Conservation (phyloP, 2,329 filamentous ascomycete genomes). For the Diplodia corticola region DNA sequence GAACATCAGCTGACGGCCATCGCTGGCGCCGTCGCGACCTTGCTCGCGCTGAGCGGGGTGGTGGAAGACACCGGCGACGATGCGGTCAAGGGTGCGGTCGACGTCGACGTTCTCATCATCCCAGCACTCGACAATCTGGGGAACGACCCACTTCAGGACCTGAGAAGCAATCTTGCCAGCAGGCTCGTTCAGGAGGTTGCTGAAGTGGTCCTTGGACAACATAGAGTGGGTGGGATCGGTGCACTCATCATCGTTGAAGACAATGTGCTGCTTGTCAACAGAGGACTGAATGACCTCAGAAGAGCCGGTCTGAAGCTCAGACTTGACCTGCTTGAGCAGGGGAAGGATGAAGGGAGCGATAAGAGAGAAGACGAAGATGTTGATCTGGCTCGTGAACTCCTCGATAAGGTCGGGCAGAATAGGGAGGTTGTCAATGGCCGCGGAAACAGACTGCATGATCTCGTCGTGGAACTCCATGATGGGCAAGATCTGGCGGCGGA, state of each 20-base stretch:
- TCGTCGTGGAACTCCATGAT: slow-evolving; percentile 90
- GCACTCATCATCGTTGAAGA: slow-evolving; percentile 76
- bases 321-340: slow-evolving; percentile 82
- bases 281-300: slow-evolving; percentile 85
- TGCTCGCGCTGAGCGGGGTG: slow-evolving; percentile 76
- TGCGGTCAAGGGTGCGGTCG: slow-evolving; percentile 69
- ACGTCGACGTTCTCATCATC: slow-evolving; percentile 74
- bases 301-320: slow-evolving; percentile 81
- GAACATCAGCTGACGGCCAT: slow-evolving; percentile 78
- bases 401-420: slow-evolving; percentile 82
- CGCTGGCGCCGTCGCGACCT: slow-evolving; percentile 68
- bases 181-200: slow-evolving; percentile 83
- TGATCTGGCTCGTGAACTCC: slow-evolving; percentile 83
- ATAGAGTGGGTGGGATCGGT: slow-evolving; percentile 91
- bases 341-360: slow-evolving; percentile 86
- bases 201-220: slow-evolving; percentile 95
- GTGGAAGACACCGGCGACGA: slow-evolving; percentile 81
- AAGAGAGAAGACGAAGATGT: slow-evolving; percentile 86
- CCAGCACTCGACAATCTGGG: slow-evolving; percentile 84
- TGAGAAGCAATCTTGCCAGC: slow-evolving; percentile 79
- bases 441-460: slow-evolving; percentile 74
- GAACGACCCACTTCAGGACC: slow-evolving; percentile 81
- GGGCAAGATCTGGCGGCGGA: slow-evolving; percentile 80
- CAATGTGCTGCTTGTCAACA: slow-evolving; percentile 78
- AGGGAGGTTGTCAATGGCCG: slow-evolving; percentile 81